Evolutionary conservation across 768 basidiomycete genomes (phyloP).

Genomic region (Sistotremastrum suecicum): DNA sequence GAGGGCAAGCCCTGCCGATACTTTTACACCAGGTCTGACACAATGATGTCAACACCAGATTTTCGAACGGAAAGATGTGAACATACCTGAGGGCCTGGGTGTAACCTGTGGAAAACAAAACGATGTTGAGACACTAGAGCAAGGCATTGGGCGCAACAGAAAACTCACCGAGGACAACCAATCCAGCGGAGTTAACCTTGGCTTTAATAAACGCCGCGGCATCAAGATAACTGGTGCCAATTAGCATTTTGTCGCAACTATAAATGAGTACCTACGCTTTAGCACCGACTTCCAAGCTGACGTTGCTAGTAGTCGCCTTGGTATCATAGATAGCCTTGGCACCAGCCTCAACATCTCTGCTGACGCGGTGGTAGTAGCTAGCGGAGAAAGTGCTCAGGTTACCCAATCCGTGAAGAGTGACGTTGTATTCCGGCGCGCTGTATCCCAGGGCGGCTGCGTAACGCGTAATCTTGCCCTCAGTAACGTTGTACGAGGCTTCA

Average conservation of each 20-base stretch:
- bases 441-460: slow-evolving; percentile 89
- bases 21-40: slow-evolving; percentile 74
- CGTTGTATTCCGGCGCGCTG: slow-evolving; percentile 91
- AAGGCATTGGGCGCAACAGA: background rate
- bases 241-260: background rate
- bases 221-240: slow-evolving; percentile 78
- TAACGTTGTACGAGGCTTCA: slow-evolving; percentile 95
- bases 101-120: slow-evolving; percentile 37
- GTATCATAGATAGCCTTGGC: slow-evolving; percentile 95
- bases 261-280: slow-evolving; percentile 56
- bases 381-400: slow-evolving; percentile 90
- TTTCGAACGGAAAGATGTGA: background rate
- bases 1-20: slow-evolving; percentile 85
- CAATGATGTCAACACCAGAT: background rate
- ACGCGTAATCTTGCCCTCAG: slow-evolving; percentile 79
- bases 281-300: slow-evolving; percentile 87
- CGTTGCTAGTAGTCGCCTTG: slow-evolving; percentile 75
- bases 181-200: slow-evolving; percentile 95
- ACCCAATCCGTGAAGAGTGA: slow-evolving; percentile 88
- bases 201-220: slow-evolving; percentile 88
- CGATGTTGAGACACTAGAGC: slow-evolving; percentile 5
- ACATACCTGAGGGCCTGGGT: slow-evolving; percentile 67
- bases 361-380: slow-evolving; percentile 97
- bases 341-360: slow-evolving; percentile 81
- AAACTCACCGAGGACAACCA: slow-evolving; percentile 64